Percentiles rank a stretch among this genome's conserved stretches.
Conservation (phyloP, 2,329 filamentous ascomycete species). For the Colletotrichum falcatum region DNA sequence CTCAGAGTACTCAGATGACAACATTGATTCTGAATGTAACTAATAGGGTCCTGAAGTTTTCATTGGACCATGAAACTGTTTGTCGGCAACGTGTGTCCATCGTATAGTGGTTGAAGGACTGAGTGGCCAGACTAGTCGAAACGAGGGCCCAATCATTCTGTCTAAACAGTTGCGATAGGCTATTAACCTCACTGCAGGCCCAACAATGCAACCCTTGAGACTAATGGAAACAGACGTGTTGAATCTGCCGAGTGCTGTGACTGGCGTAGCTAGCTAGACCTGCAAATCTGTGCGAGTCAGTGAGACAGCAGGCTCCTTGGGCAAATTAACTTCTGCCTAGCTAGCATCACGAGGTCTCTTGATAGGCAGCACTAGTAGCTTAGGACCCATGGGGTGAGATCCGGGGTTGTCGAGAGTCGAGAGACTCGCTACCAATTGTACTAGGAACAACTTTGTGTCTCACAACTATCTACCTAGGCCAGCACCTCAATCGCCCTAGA, state of each 20-base stretch:
- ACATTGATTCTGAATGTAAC: neutral
- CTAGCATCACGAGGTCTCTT: neutral
- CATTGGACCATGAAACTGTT: neutral
- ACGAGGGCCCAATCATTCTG: neutral
- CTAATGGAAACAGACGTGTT: neutral
- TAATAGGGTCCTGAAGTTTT: neutral
- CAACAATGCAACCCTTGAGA: neutral
- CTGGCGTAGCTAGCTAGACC: neutral
- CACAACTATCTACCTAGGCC: neutral
- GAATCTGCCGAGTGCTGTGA: neutral
- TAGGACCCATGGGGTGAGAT: neutral
- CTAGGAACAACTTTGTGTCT: neutral
- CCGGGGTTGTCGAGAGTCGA: no score
- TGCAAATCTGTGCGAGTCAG: neutral
- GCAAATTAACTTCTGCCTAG: neutral
- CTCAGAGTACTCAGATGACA: neutral
- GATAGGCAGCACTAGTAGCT: neutral
- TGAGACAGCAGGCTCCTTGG: neutral
- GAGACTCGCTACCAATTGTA: neutral
- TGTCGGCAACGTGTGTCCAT: neutral
- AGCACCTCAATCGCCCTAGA: neutral
- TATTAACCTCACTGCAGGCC: neutral
- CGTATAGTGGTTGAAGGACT: neutral
- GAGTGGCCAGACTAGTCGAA: neutral
- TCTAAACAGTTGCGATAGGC: neutral